Percentiles rank a stretch among this genome's conserved stretches.
Evolutionary conservation across 306 rosid species (phyloP).

Genomic region (Chamaecrista fasciculata): DNA sequence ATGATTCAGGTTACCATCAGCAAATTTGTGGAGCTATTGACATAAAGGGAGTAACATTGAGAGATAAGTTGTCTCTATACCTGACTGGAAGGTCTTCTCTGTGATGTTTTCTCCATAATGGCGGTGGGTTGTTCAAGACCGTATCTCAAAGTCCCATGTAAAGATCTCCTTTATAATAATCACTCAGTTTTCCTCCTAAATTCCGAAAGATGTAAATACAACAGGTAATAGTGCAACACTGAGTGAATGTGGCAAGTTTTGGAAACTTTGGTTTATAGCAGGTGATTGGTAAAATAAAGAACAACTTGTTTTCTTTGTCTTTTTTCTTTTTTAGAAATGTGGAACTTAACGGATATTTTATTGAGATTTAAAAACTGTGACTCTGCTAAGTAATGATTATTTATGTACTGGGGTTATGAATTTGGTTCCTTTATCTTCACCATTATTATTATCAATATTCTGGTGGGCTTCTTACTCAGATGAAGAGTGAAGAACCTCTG

Average conservation of each 20-base stretch:
- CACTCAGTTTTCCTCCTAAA: neutral
- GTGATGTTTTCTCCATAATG: slow-evolving; percentile 28
- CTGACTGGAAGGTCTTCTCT: slow-evolving; percentile 47
- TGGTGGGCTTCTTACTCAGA: neutral
- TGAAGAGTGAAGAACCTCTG: no score
- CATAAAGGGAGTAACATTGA: slow-evolving; percentile 52
- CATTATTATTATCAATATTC: neutral
- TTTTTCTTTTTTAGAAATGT: neutral
- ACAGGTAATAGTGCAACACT: slow-evolving; percentile 21
- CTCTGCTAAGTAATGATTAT: neutral
- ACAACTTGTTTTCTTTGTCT: no score
- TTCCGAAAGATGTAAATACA: slow-evolving; percentile 29
- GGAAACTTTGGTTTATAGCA: slow-evolving; percentile 2
- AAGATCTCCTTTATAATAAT: neutral
- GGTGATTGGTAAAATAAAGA: neutral
- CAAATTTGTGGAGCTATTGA: slow-evolving; percentile 58
- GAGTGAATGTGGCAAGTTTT: neutral
- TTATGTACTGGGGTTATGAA: neutral
- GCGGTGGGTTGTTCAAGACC: slow-evolving; percentile 29
- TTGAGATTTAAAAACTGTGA: neutral
- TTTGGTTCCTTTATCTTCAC: neutral
- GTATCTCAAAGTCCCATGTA: neutral
- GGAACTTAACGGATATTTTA: neutral
- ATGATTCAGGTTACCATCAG: slow-evolving; percentile 66
- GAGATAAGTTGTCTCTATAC: slow-evolving; percentile 61